These are phyloP conservation scores for Mollisiaceae sp. DNA, from an alignment of 2,329 filamentous ascomycete genomes.

Conservation along the genomic window DNA sequence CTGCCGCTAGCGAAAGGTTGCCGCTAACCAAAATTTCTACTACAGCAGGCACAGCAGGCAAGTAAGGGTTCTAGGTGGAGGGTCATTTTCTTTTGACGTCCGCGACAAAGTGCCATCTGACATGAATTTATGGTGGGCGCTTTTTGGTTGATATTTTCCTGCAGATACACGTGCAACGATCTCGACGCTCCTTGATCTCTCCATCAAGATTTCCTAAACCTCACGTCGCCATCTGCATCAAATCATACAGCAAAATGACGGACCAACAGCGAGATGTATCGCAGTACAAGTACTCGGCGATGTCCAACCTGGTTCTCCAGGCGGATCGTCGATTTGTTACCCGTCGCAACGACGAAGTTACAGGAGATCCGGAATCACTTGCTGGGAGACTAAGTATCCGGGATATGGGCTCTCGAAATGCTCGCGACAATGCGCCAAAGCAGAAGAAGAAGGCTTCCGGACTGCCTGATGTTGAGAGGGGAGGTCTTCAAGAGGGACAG, in stretches of 20 bases:
- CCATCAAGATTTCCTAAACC: neutral
- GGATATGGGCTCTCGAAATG: slow-evolving; percentile 90
- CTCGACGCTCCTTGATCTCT: neutral
- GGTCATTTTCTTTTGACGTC: slow-evolving; percentile 14
- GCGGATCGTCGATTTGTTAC: slow-evolving; percentile 96
- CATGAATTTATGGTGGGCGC: slow-evolving; percentile 18
- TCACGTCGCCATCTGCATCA: slow-evolving; percentile 17
- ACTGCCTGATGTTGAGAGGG: slow-evolving; percentile 74
- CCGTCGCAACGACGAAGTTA: slow-evolving; percentile 90
- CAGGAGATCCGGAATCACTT: slow-evolving; percentile 95
- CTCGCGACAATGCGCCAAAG: slow-evolving; percentile 79
- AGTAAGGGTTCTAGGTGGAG: slow-evolving; percentile 9
- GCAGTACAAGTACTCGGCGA: slow-evolving; percentile 98
- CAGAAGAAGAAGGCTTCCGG: slow-evolving; percentile 74
- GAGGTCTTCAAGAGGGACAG: slow-evolving; percentile 77
- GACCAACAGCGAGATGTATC: slow-evolving; percentile 82
- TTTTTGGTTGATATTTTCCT: slow-evolving; percentile 7
- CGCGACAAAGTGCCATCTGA: slow-evolving; percentile 11
- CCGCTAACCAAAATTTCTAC: slow-evolving; percentile 15
- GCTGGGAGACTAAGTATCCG: slow-evolving; percentile 91
- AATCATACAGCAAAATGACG: slow-evolving; percentile 60
- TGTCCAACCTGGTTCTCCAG: slow-evolving; percentile 99
- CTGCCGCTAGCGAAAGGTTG: neutral
- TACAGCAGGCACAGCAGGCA: slow-evolving; percentile 2
- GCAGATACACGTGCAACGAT: slow-evolving; percentile 10